Percentiles rank a stretch among this genome's conserved stretches.
phyloP scores from a whole-genome alignment of 805 yeast genomes.

The Ogataea zsoltii region DNA sequence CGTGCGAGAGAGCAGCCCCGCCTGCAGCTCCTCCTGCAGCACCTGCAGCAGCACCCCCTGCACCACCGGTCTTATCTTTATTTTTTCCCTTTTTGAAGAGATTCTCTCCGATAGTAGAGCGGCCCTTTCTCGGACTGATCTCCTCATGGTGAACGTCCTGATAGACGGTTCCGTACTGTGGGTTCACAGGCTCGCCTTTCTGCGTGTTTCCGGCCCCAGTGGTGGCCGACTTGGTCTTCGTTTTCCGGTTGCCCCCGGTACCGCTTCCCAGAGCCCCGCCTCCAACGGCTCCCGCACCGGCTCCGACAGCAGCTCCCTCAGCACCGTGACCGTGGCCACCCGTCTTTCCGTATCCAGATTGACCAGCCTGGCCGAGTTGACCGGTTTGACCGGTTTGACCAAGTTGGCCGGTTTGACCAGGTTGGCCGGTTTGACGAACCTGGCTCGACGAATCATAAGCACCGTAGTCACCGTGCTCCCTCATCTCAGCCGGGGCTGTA shows the following conservation, averaged over 20 bases:
- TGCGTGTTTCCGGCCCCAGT: neutral
- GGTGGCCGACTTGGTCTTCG: no score
- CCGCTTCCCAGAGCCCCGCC: constrained; percentile 3
- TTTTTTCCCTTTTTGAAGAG: constrained; percentile 1
- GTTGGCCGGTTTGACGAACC: no score
- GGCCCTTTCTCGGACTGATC: constrained; percentile 9
- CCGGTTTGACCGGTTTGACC: no score
- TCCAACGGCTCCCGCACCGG: constrained; percentile 12
- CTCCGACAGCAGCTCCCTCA: constrained; percentile 9
- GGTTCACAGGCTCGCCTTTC: constrained; percentile 1
- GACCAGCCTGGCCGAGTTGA: neutral
- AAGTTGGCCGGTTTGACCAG: no score
- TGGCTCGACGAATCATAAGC: neutral
- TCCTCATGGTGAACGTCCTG: constrained; percentile 17
- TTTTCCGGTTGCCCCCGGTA: no score
- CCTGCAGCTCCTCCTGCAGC: constrained; percentile 10
- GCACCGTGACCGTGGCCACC: neutral
- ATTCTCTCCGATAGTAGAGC: constrained; percentile 5
- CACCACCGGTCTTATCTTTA: constrained; percentile 2
- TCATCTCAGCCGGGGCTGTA: constrained; percentile 15
- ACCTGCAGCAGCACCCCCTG: constrained; percentile 13
- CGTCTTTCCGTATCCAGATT: no score
- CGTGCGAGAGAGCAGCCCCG: constrained; percentile 1
- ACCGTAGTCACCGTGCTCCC: constrained; percentile 3
- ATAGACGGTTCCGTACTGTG: constrained; percentile 20